Evolutionary conservation across 129 eudicot species (phyloP).

Genomic region (Escallonia rubra): DNA sequence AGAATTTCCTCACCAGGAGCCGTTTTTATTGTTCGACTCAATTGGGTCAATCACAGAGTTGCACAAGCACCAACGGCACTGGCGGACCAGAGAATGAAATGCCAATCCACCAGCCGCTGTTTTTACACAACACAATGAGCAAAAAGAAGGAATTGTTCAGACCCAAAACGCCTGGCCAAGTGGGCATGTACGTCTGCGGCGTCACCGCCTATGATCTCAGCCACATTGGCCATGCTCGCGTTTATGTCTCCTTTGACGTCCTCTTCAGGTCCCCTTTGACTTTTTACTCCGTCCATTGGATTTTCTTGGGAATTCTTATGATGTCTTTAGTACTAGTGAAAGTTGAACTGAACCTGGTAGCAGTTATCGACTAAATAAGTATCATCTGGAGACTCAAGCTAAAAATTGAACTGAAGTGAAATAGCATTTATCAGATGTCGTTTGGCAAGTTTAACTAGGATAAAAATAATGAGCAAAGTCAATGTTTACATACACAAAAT

Average conservation of each 20-base stretch:
- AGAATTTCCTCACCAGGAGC: not conserved
- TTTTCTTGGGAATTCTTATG: not conserved
- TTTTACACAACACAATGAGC: slow-evolving; percentile 17
- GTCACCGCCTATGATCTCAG: slow-evolving; percentile 17
- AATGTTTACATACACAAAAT: too few species aligned
- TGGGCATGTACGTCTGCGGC: slow-evolving; percentile 24
- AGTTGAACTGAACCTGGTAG: too few species aligned
- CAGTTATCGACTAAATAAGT: not conserved
- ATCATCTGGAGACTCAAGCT: not conserved
- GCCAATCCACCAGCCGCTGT: slow-evolving; percentile 29
- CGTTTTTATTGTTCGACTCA: not conserved
- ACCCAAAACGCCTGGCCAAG: slow-evolving; percentile 10
- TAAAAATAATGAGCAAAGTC: too few species aligned
- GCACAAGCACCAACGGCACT: not conserved
- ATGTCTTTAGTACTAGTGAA: too few species aligned
- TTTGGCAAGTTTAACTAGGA: too few species aligned
- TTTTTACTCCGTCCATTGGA: not conserved
- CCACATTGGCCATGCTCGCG: slow-evolving; percentile 16
- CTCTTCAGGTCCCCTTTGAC: slow-evolving; percentile 5
- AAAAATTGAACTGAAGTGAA: too few species aligned
- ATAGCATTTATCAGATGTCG: too few species aligned
- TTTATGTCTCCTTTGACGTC: slow-evolving; percentile 15
- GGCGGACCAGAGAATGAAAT: not conserved
- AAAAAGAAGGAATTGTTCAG: slow-evolving; percentile 18
- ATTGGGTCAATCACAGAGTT: not conserved